phyloP scores from a whole-genome alignment of 2,329 filamentous ascomycete species.

The Aspergillus sp. region DNA sequence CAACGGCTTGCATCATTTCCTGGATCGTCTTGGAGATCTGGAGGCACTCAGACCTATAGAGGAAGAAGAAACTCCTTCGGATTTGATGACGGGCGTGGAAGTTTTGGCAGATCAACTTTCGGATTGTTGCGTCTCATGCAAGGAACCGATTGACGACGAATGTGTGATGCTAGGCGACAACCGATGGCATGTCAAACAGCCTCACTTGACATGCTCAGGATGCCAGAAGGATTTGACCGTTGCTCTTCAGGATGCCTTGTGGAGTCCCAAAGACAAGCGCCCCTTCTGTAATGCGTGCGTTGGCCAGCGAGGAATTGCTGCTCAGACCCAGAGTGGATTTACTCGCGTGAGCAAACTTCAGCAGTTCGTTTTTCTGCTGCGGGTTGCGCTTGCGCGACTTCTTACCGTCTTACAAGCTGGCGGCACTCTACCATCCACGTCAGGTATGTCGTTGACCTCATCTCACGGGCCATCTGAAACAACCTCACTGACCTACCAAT shows the following conservation, averaged over 20 bases:
- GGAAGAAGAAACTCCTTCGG: conserved; percentile 64
- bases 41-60: conserved; percentile 65
- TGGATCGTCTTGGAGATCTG: conserved; percentile 81
- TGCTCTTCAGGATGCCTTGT: conserved; percentile 67
- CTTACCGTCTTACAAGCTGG: conserved; percentile 82
- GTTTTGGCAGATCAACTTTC: conserved; percentile 71
- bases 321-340: conserved; percentile 63
- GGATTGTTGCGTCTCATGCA: conserved; percentile 80
- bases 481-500: conserved; percentile 4
- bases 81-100: conserved; percentile 65
- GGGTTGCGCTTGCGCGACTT: conserved; percentile 85
- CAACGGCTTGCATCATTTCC: conserved; percentile 76
- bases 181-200: conserved; percentile 73
- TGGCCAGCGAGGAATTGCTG: conserved; percentile 47
- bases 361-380: conserved; percentile 90
- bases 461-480: neutral
- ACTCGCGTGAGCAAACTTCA: conserved; percentile 79
- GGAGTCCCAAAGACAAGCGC: conserved; percentile 66
- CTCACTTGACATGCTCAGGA: conserved; percentile 67
- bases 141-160: conserved; percentile 89
- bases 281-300: conserved; percentile 71
- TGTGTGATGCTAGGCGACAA: conserved; percentile 73
- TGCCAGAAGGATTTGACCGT: conserved; percentile 74
- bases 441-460: conserved; percentile 47
- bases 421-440: conserved; percentile 73